Conservation (phyloP, 345 rosid genomes). For the Viola odorata region DNA sequence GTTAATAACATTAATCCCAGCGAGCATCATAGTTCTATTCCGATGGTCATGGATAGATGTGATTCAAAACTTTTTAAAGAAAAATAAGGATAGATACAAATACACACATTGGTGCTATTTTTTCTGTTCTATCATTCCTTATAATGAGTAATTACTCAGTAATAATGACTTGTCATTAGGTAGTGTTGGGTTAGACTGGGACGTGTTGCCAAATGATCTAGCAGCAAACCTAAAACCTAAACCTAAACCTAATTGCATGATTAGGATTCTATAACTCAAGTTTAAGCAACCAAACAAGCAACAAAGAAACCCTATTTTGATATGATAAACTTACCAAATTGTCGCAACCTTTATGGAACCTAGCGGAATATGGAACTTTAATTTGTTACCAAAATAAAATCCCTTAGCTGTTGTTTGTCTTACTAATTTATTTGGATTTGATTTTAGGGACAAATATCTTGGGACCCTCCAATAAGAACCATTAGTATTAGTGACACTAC, state of each 20-base stretch:
- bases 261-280: conserved; percentile 8
- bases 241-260: conserved; percentile 6
- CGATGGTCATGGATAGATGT: too few relatives aligned
- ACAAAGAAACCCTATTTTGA: not conserved
- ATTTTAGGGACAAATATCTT: too few relatives aligned
- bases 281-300: not conserved
- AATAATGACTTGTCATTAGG: conserved; percentile 27
- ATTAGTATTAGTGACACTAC: not conserved
- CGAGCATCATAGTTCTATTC: too few relatives aligned
- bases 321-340: not conserved
- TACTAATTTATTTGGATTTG: not conserved
- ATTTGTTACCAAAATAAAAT: not conserved
- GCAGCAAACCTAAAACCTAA: conserved; percentile 13
- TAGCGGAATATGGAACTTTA: not conserved
- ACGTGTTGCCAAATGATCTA: conserved; percentile 32
- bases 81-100: too few relatives aligned
- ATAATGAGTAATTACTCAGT: not conserved
- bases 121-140: too few relatives aligned
- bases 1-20: too few relatives aligned
- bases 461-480: too few relatives aligned
- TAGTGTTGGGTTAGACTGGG: conserved; percentile 34
- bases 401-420: not conserved
- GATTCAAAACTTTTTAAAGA: too few relatives aligned
- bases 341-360: not conserved
- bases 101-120: too few relatives aligned